Percentiles rank a stretch among this genome's conserved stretches.
Evolutionary conservation across 345 rosid genomes (phyloP).

Genomic region (Lenwebbia sp.): DNA sequence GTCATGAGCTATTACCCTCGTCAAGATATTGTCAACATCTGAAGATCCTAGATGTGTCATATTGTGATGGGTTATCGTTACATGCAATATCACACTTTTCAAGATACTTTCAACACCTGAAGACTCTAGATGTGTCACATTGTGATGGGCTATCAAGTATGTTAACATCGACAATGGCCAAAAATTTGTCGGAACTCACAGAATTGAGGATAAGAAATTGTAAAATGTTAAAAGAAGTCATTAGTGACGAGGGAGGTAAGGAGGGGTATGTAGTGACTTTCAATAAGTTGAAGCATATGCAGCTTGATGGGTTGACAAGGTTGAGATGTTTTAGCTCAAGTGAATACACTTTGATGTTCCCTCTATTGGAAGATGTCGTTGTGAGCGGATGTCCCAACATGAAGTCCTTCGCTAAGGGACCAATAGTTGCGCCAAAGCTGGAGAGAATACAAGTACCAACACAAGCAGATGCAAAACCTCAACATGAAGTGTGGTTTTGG

Average conservation of each 20-base stretch:
- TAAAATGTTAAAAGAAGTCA: not conserved
- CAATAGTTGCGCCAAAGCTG: not conserved
- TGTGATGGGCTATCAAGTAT: not conserved
- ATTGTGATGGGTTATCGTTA: not conserved
- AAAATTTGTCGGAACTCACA: not conserved
- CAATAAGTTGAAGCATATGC: not conserved
- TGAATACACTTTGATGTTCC: not conserved
- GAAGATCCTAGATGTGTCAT: no score
- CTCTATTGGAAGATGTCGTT: not conserved
- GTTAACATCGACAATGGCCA: not conserved
- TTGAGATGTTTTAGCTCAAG: not conserved
- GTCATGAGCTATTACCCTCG: not conserved
- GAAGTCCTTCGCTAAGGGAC: not conserved
- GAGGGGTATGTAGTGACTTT: not conserved
- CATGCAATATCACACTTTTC: no score
- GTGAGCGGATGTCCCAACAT: not conserved
- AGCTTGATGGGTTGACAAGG: not conserved
- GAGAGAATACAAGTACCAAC: not conserved
- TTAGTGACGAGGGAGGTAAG: not conserved
- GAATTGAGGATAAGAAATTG: not conserved
- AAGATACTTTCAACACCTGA: not conserved
- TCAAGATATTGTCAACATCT: not conserved
- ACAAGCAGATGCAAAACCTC: no score
- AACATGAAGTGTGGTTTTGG: not conserved
- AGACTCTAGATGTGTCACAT: no score